These are phyloP conservation scores for Lecanicillium sp. DNA, from an alignment of 2,329 filamentous ascomycete species.

Conservation along the genomic window DNA sequence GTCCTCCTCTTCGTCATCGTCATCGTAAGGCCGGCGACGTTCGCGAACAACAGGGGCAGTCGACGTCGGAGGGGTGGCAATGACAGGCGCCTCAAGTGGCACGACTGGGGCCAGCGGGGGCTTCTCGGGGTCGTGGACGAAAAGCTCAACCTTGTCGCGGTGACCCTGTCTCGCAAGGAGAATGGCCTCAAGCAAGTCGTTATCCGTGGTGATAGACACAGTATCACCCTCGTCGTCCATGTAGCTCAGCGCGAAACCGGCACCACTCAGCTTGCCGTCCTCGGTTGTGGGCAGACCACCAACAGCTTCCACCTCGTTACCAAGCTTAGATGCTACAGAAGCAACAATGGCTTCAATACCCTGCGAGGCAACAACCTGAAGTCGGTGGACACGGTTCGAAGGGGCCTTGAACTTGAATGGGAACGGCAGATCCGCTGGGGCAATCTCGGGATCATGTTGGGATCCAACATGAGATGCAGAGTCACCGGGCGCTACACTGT, in stretches of 20 bases:
- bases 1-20: constrained; percentile 51
- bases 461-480: constrained; percentile 88
- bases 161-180: constrained; percentile 69
- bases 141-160: constrained; percentile 92
- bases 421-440: constrained; percentile 70
- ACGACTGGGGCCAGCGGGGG: constrained; percentile 66
- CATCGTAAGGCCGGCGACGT: constrained; percentile 40
- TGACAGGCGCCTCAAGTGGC: constrained; percentile 35
- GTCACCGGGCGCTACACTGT: constrained; percentile 87
- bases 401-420: constrained; percentile 99
- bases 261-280: constrained; percentile 68
- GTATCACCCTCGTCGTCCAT: constrained; percentile 95
- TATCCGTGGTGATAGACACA: constrained; percentile 92
- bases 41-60: constrained; percentile 43
- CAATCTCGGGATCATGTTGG: constrained; percentile 53
- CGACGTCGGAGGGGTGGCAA: constrained; percentile 43
- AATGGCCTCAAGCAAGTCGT: constrained; percentile 87
- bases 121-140: constrained; percentile 88
- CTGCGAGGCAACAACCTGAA: constrained; percentile 76
- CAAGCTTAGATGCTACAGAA: constrained; percentile 77
- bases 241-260: constrained; percentile 90
- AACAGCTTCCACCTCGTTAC: constrained; percentile 72
- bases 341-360: constrained; percentile 75
- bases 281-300: constrained; percentile 74
- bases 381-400: constrained; percentile 83